Conservation (phyloP, 2,329 filamentous ascomycete species). For the Apiospora saccharicola region DNA sequence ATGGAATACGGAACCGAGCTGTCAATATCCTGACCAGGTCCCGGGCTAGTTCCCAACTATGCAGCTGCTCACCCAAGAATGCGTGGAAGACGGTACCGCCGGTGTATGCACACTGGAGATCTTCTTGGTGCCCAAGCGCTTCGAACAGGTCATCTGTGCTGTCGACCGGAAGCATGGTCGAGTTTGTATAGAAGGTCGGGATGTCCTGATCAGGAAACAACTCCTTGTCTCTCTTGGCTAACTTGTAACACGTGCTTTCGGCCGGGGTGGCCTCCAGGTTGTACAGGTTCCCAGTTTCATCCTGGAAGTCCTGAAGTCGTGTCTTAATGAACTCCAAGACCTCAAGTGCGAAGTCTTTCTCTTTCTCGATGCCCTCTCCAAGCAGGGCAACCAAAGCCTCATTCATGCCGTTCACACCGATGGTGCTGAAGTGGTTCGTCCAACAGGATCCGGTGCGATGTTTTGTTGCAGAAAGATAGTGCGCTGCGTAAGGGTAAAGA, state of each 20-base stretch:
- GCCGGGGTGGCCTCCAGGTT: conserved; percentile 10
- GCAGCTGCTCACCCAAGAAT: neutral
- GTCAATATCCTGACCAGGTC: conserved; percentile 10
- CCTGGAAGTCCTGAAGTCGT: conserved; percentile 8
- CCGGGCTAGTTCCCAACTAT: neutral
- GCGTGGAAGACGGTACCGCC: conserved; percentile 14
- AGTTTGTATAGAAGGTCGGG: conserved; percentile 1
- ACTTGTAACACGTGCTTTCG: conserved; percentile 12
- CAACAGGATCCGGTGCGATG: conserved; percentile 7
- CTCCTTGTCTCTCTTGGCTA: neutral
- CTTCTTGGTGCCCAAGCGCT: neutral
- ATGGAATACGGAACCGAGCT: neutral
- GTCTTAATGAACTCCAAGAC: conserved; percentile 12
- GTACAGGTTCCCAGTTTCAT: conserved; percentile 1
- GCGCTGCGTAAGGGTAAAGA: neutral
- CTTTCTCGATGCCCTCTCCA: conserved; percentile 7
- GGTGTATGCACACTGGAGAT: neutral
- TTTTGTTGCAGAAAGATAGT: conserved; percentile 4
- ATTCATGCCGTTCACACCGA: conserved; percentile 1
- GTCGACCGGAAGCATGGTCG: conserved; percentile 14
- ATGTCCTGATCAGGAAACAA: neutral
- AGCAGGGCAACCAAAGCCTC: neutral
- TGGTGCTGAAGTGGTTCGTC: conserved; percentile 13
- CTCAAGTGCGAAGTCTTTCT: neutral
- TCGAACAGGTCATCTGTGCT: neutral